These are phyloP conservation scores for Podospora pseudocomata DNA, from an alignment of 495 filamentous ascomycete genomes.

Conservation along the genomic window DNA sequence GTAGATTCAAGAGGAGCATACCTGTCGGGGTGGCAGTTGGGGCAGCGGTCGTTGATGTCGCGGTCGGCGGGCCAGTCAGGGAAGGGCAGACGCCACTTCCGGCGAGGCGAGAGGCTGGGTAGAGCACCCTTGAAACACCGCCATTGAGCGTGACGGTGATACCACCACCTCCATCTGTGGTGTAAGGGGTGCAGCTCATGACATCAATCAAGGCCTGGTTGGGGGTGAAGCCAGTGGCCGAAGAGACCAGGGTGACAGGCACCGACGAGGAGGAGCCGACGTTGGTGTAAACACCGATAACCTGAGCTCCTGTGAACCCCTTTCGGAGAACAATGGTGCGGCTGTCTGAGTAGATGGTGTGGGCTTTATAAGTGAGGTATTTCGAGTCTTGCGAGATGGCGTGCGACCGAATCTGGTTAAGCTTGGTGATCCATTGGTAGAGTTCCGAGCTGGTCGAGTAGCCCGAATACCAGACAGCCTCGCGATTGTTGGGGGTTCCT, in stretches of 20 bases:
- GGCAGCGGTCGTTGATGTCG: neutral
- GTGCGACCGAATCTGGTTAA: slow-evolving; percentile 55
- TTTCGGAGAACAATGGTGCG: slow-evolving; percentile 63
- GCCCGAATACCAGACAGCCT: slow-evolving; percentile 67
- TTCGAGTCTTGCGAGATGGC: slow-evolving; percentile 45
- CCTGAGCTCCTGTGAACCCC: slow-evolving; percentile 50
- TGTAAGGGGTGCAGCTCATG: slow-evolving; percentile 45
- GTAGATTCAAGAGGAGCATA: neutral
- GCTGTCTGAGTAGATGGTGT: slow-evolving; percentile 53
- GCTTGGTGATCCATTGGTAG: slow-evolving; percentile 54
- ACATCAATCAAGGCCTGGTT: slow-evolving; percentile 47
- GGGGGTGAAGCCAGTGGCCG: slow-evolving; percentile 39
- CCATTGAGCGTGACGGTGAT: slow-evolving; percentile 45
- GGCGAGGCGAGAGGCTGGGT: slow-evolving; percentile 34
- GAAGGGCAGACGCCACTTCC: slow-evolving; percentile 41
- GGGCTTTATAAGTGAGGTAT: slow-evolving; percentile 54
- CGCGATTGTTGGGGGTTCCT: slow-evolving; percentile 61
- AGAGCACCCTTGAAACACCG: slow-evolving; percentile 52
- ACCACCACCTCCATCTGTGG: slow-evolving; percentile 42
- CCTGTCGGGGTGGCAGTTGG: slow-evolving; percentile 8
- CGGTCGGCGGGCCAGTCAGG: slow-evolving; percentile 3
- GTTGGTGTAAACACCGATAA: slow-evolving; percentile 62
- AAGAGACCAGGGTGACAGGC: slow-evolving; percentile 44
- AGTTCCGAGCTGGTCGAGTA: slow-evolving; percentile 59
- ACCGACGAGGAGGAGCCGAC: slow-evolving; percentile 47